These are phyloP conservation scores for Eleusine coracana DNA, from an alignment of 176 grass and related monocot genomes.

Conservation along the genomic window DNA sequence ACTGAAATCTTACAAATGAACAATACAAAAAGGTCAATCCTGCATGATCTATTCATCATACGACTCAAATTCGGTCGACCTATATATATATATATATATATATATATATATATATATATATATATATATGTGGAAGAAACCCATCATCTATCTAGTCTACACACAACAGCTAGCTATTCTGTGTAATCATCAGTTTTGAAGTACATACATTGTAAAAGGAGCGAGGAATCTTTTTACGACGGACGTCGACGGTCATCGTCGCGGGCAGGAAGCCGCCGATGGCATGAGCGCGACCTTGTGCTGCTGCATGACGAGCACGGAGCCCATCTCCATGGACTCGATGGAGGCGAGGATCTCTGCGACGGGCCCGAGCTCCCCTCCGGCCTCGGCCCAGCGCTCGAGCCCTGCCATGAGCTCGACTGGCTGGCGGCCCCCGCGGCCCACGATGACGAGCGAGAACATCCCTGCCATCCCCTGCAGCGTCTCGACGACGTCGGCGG, in stretches of 20 bases:
- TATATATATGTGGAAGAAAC: conserved; percentile 1
- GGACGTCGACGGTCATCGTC: not conserved
- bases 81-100: too few species aligned
- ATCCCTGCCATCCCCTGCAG: conserved; percentile 52
- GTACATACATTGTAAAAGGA: too few species aligned
- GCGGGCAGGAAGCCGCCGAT: not conserved
- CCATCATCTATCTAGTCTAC: not conserved
- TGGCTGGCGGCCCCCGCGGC: conserved; percentile 46
- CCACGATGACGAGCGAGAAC: conserved; percentile 56
- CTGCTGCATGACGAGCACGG: conserved; percentile 60
- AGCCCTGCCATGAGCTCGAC: conserved; percentile 40
- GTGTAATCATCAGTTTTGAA: not conserved
- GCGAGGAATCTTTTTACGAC: too few species aligned
- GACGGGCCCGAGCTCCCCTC: conserved; percentile 42
- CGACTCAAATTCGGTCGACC: not conserved
- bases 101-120: too few species aligned
- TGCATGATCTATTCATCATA: not conserved
- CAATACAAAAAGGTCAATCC: not conserved
- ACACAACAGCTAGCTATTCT: conserved; percentile 40
- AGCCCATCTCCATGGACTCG: conserved; percentile 54
- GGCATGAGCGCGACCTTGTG: conserved; percentile 37
- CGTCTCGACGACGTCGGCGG: conserved; percentile 50
- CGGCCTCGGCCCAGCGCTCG: conserved; percentile 45
- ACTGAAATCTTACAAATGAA: not conserved
- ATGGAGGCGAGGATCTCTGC: conserved; percentile 53